These are phyloP conservation scores for Amanita jacksonii DNA, from an alignment of 768 basidiomycete species.

Conservation along the genomic window DNA sequence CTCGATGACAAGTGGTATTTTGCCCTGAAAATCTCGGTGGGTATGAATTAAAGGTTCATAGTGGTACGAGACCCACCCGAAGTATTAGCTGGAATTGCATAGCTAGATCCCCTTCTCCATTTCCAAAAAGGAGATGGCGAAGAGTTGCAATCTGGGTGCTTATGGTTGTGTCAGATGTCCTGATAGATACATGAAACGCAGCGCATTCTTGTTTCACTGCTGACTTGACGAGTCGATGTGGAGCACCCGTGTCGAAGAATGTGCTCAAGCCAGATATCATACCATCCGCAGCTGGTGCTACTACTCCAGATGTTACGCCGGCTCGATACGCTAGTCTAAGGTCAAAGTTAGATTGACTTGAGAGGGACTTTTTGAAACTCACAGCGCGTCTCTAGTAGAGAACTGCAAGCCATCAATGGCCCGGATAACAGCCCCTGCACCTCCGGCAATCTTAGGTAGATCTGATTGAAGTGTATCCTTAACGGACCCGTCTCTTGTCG, in stretches of 20 bases:
- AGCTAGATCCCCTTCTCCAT: conserved; percentile 29
- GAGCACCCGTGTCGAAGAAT: conserved; percentile 46
- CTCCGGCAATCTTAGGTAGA: conserved; percentile 34
- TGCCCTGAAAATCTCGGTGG: conserved; percentile 30
- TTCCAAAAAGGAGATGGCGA: conserved; percentile 37
- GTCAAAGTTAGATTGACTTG: not conserved
- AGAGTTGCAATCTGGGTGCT: conserved; percentile 62
- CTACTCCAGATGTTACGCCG: conserved; percentile 56
- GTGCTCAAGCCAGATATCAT: conserved; percentile 50
- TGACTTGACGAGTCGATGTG: conserved; percentile 43
- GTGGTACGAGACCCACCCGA: conserved; percentile 24
- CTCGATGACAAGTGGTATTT: conserved; percentile 49
- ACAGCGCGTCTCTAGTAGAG: conserved; percentile 45
- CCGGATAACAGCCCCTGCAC: conserved; percentile 29
- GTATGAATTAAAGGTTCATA: not conserved
- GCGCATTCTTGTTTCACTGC: conserved; percentile 51
- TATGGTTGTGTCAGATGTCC: conserved; percentile 34
- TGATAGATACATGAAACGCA: conserved; percentile 54
- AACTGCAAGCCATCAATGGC: conserved; percentile 73
- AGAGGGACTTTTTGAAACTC: conserved; percentile 10
- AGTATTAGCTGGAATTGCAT: conserved; percentile 33
- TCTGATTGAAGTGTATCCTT: conserved; percentile 33
- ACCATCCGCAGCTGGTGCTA: conserved; percentile 38
- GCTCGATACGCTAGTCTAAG: conserved; percentile 46
- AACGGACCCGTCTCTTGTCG: conserved; percentile 51